A percentile compares a stretch with the other conserved stretches of the same genome.
Evolutionary conservation across 2,329 filamentous ascomycete genomes (phyloP).

Genomic region (Colletotrichum chlorophyti): DNA sequence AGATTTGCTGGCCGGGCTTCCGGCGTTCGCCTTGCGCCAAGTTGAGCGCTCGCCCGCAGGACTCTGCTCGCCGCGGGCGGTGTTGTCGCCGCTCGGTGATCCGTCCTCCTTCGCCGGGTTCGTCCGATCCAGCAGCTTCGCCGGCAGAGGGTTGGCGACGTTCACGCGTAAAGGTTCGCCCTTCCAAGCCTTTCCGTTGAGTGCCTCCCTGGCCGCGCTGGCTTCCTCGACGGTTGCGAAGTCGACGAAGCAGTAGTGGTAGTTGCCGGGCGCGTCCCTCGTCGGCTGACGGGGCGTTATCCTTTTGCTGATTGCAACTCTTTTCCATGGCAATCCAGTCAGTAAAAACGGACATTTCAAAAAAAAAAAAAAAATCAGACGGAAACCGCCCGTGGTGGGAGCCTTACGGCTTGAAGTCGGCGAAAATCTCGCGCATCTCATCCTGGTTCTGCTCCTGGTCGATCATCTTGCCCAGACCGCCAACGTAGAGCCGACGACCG

Average conservation of each 20-base stretch:
- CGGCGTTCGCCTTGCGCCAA: background rate
- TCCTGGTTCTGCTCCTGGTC: slow-evolving; percentile 53
- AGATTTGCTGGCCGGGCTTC: background rate
- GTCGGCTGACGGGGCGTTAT: slow-evolving; percentile 67
- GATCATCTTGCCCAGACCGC: slow-evolving; percentile 55
- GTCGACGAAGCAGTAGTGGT: slow-evolving; percentile 73
- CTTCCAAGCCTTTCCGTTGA: slow-evolving; percentile 42
- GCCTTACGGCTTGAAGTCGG: slow-evolving; percentile 50
- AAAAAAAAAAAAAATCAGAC: background rate
- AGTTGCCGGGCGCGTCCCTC: slow-evolving; percentile 56
- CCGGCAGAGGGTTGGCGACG: background rate
- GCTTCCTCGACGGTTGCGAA: slow-evolving; percentile 62
- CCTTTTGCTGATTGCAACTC: slow-evolving; percentile 49
- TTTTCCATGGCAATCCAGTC: slow-evolving; percentile 33
- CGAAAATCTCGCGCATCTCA: slow-evolving; percentile 55
- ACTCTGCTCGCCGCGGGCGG: background rate
- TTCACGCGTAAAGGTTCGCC: slow-evolving; percentile 17
- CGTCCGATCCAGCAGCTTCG: background rate
- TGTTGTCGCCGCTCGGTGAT: background rate
- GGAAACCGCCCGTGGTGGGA: too few relatives aligned
- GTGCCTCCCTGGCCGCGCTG: slow-evolving; percentile 51
- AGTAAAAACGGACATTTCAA: slow-evolving; percentile 2
- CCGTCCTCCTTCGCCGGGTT: background rate
- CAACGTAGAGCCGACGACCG: slow-evolving; percentile 55
- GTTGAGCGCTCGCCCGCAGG: background rate